Conservation (phyloP, 345 rosid species). For the Gossypium stocksii region DNA sequence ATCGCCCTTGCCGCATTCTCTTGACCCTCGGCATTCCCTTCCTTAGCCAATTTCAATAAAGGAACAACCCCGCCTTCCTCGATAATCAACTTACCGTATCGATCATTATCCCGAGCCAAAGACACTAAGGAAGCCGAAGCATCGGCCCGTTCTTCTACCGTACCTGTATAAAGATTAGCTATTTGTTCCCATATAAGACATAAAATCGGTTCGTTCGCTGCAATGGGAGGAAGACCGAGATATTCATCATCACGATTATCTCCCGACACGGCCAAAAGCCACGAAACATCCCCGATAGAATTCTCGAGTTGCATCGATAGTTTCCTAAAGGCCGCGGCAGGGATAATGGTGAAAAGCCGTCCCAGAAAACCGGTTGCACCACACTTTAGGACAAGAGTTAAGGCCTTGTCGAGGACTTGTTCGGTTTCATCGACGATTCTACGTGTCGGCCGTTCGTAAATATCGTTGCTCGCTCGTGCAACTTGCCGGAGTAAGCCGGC, state of each 20-base stretch:
- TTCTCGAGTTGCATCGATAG: constrained; percentile 66
- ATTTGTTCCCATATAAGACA: constrained; percentile 87
- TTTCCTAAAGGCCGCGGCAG: constrained; percentile 68
- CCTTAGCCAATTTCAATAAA: constrained; percentile 69
- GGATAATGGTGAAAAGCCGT: constrained; percentile 72
- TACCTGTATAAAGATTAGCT: constrained; percentile 62
- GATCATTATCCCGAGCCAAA: constrained; percentile 71
- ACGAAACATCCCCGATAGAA: constrained; percentile 69
- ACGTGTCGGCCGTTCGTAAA: constrained; percentile 77
- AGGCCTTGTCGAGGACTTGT: constrained; percentile 68
- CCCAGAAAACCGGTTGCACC: constrained; percentile 59
- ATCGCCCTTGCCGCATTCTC: constrained; percentile 83
- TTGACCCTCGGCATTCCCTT: constrained; percentile 72
- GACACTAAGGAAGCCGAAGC: constrained; percentile 78
- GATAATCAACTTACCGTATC: constrained; percentile 67
- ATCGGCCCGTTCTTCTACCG: constrained; percentile 55
- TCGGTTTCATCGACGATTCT: constrained; percentile 71
- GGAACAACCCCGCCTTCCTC: constrained; percentile 90
- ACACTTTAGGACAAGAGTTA: constrained; percentile 56
- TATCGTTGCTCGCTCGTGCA: constrained; percentile 72
- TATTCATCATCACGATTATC: constrained; percentile 60
- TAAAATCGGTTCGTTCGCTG: constrained; percentile 74
- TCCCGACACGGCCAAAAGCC: constrained; percentile 59
- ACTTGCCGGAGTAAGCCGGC: constrained; percentile 68
- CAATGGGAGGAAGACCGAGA: constrained; percentile 76